These are phyloP conservation scores for Capronia epimyces DNA, from an alignment of 2,329 filamentous ascomycete genomes.

Conservation along the genomic window DNA sequence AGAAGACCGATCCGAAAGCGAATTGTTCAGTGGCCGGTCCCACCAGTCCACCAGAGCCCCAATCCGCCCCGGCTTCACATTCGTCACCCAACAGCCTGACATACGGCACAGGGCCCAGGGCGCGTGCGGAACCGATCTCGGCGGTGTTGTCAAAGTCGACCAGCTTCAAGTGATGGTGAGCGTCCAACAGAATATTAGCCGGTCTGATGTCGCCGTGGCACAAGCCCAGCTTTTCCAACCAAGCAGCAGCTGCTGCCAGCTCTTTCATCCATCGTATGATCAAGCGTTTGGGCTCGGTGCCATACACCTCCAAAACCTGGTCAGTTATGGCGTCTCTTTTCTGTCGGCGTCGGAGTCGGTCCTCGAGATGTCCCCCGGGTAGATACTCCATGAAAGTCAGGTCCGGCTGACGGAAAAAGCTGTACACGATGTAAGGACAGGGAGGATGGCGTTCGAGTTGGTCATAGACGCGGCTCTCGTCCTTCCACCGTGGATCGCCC, in stretches of 20 bases:
- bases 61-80: constrained; percentile 4
- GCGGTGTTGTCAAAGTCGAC: constrained; percentile 23
- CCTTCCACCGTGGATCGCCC: neutral
- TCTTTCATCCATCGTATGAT: constrained; percentile 32
- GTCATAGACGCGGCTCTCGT: constrained; percentile 6
- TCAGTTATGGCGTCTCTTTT: neutral
- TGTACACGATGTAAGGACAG: constrained; percentile 7
- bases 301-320: constrained; percentile 6
- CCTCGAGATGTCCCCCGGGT: constrained; percentile 4
- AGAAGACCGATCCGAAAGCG: constrained; percentile 12
- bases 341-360: constrained; percentile 5
- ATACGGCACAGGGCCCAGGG: constrained; percentile 4
- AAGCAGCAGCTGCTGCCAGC: constrained; percentile 32
- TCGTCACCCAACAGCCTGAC: constrained; percentile 6
- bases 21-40: constrained; percentile 11
- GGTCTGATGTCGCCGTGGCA: constrained; percentile 34
- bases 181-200: constrained; percentile 29
- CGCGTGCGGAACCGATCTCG: neutral
- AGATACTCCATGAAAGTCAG: constrained; percentile 5
- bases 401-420: constrained; percentile 3
- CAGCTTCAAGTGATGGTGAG: constrained; percentile 23
- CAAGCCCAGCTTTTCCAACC: constrained; percentile 34
- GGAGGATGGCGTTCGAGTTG: constrained; percentile 6
- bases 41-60: constrained; percentile 2
- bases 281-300: constrained; percentile 11